Evolutionary conservation across 805 yeast species (phyloP).

Genomic region (Zygosaccharomyces rouxii): DNA sequence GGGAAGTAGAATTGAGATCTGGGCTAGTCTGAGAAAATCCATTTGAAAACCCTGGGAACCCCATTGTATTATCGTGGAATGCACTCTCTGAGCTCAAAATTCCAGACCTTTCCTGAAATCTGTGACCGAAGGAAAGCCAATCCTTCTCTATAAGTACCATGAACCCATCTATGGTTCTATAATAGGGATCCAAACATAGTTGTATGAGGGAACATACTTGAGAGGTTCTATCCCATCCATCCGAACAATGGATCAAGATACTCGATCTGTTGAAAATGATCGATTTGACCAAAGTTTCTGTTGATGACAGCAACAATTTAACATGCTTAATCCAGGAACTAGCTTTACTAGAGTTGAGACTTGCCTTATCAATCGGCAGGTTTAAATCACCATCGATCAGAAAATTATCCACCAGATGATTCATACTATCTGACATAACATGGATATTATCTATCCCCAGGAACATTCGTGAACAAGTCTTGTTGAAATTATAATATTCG

Average conservation of each 20-base stretch:
- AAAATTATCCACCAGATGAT: slow-evolving; percentile 51
- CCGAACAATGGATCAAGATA: slow-evolving; percentile 87
- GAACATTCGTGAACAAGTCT: slow-evolving; percentile 56
- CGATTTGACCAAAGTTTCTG: slow-evolving; percentile 75
- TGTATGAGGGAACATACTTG: slow-evolving; percentile 82
- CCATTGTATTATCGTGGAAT: slow-evolving; percentile 39
- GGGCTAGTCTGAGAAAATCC: slow-evolving; percentile 10
- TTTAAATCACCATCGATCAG: slow-evolving; percentile 65
- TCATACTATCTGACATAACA: slow-evolving; percentile 83
- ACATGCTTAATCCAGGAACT: slow-evolving; percentile 77
- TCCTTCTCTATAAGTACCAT: slow-evolving; percentile 84
- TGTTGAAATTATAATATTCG: slow-evolving; percentile 71
- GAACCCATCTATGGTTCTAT: slow-evolving; percentile 83
- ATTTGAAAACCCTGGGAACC: slow-evolving; percentile 12
- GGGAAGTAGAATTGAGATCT: slow-evolving; percentile 16
- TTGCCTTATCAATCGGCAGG: slow-evolving; percentile 48
- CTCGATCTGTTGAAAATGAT: slow-evolving; percentile 79
- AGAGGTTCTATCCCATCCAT: slow-evolving; percentile 98
- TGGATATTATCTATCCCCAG: slow-evolving; percentile 94
- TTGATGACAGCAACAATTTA: slow-evolving; percentile 63
- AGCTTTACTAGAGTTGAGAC: slow-evolving; percentile 46
- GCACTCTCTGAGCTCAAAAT: slow-evolving; percentile 56
- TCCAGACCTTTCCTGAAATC: slow-evolving; percentile 79
- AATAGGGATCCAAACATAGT: slow-evolving; percentile 85
- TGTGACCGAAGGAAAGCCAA: slow-evolving; percentile 93